phyloP scores from a whole-genome alignment of 805 yeast genomes.

The Spathaspora gorwiae region DNA sequence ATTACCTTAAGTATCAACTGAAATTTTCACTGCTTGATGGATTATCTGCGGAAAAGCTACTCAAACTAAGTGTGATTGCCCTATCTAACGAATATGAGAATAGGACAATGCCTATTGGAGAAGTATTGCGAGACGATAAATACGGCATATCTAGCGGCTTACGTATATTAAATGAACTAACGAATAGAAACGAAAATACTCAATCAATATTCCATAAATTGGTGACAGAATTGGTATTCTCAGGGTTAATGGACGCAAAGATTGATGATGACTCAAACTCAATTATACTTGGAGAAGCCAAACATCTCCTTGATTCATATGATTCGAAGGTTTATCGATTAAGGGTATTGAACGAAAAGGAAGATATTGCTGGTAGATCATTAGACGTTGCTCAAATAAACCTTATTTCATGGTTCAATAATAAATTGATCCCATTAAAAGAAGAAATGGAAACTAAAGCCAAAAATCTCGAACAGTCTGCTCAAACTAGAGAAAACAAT shows the following conservation, averaged over 20 bases:
- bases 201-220: slow-evolving; percentile 13
- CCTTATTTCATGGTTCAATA: slow-evolving; percentile 21
- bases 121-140: slow-evolving; percentile 11
- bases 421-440: slow-evolving; percentile 10
- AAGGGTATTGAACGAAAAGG: slow-evolving; percentile 16
- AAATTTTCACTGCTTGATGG: slow-evolving; percentile 13
- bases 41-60: slow-evolving; percentile 17
- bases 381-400: slow-evolving; percentile 13
- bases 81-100: slow-evolving; percentile 15
- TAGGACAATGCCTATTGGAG: slow-evolving; percentile 6
- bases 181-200: neutral
- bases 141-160: slow-evolving; percentile 8
- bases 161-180: neutral
- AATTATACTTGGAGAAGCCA: neutral
- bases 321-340: slow-evolving; percentile 17
- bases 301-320: slow-evolving; percentile 22
- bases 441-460: slow-evolving; percentile 6
- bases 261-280: slow-evolving; percentile 19
- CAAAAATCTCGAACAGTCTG: neutral
- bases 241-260: slow-evolving; percentile 17
- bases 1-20: slow-evolving; percentile 16
- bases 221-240: slow-evolving; percentile 23
- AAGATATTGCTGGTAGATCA: slow-evolving; percentile 18
- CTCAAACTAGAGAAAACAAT: neutral
- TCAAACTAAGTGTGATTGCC: slow-evolving; percentile 23